Base-by-base conservation (phyloP, 805 yeast species). In the Metschnikowia baotianmanensis region DNA sequence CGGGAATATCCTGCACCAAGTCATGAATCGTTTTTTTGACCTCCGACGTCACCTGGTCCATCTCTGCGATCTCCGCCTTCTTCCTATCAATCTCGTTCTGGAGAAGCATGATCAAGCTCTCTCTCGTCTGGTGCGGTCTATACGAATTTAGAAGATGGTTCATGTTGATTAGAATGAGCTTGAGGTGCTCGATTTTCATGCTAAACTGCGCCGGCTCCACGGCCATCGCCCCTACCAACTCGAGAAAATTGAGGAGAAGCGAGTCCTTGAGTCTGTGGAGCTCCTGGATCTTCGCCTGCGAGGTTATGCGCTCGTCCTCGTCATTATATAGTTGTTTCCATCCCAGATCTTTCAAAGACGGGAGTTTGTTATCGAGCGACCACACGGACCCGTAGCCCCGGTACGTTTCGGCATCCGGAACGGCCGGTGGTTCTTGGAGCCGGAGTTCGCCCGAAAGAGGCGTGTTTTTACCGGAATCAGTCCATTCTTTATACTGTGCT, bases 41-140 rank as follows among this genome's bases (percentile, higher is more conserved):
- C 3, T 61, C 65, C 6, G 47, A 38, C 35, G 73, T 65, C 3
- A 72, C 71, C 12, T 48, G 53, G 26, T 73, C 71, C 11, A 78
- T 74, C 23, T 55, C 52, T 5, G 56, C 58, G 7, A 83, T 82
- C 45, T 82, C 83, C 5, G 61, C 56, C 36, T 71, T 69, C 52
- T 83, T 84, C 31, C 73, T 69, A 36, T 77, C 85, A 23, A 91
- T 77, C 55, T 85, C 89, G 38, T 78, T 82, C 52, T 76, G 80
- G 57, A 87, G 64, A 39, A 84, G 68, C 71, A 87, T 71, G 31
- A 89, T 86, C 48, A 93, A 69, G 36, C 90, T 82, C 55, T 93
- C 99, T 38, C 97, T 72, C 3, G 96, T 84, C 58, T 93, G 99
- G 62, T 93, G 98, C 3, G 97, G 93, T 46, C 99, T 72, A 62